Percentiles rank a stretch among this genome's conserved stretches.
These are phyloP conservation scores for Lactuca saligna DNA, from an alignment of 129 eudicot genomes.

Conservation along the genomic window DNA sequence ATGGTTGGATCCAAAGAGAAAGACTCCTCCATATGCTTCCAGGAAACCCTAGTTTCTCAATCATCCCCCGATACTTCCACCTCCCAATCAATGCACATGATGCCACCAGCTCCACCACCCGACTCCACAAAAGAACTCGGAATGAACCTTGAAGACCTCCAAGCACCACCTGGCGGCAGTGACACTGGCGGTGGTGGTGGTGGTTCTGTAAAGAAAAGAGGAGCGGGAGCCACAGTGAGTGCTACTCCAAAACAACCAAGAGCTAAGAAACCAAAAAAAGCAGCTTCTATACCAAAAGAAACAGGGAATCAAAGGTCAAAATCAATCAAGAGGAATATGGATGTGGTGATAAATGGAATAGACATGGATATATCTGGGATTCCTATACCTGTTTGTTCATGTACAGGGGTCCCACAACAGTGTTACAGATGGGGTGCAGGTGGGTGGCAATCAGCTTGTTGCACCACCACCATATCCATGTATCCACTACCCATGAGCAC, in stretches of 20 bases:
- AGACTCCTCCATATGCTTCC: slow-evolving; percentile 48
- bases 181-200: slow-evolving; percentile 32
- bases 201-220: slow-evolving; percentile 50
- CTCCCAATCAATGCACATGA: slow-evolving; percentile 54
- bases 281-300: slow-evolving; percentile 51
- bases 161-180: slow-evolving; percentile 2
- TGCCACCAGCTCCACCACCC: slow-evolving; percentile 53
- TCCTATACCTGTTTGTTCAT: slow-evolving; percentile 47
- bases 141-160: slow-evolving; percentile 40
- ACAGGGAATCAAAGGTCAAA: slow-evolving; percentile 61
- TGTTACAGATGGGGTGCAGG: slow-evolving; percentile 50
- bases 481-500: slow-evolving; percentile 59
- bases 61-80: slow-evolving; percentile 42
- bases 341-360: slow-evolving; percentile 70
- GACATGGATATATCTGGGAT: slow-evolving; percentile 55
- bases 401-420: slow-evolving; percentile 47
- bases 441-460: slow-evolving; percentile 61
- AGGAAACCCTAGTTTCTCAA: slow-evolving; percentile 41
- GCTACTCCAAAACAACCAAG: slow-evolving; percentile 45
- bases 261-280: slow-evolving; percentile 58
- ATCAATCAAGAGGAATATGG: slow-evolving; percentile 51
- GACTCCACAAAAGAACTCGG: slow-evolving; percentile 38
- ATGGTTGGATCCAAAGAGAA: slow-evolving; percentile 55
- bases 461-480: slow-evolving; percentile 43
- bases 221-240: slow-evolving; percentile 23